Evolutionary conservation across 2,329 filamentous ascomycete species (phyloP), one percentile per base, ranked within the genome.

Genomic region (Trichoderma pleuroti): DNA sequence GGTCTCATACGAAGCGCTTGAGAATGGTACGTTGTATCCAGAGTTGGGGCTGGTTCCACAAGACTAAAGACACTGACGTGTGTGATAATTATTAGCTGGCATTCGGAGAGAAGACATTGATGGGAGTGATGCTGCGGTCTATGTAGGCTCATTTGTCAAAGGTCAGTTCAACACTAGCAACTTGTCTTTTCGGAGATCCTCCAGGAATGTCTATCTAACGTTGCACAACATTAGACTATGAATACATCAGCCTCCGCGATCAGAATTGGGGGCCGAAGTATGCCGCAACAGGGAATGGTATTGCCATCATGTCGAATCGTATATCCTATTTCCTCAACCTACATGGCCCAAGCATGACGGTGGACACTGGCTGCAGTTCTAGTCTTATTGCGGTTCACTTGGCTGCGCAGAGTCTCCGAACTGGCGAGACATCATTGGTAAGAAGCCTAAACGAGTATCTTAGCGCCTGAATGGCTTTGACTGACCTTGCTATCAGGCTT

Each of bases 291-390:
- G 86, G 86, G 9, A 85, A 84, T 21, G 84, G 84, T 5, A 83
- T 84, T 59, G 84, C 85, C 70, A 85, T 88, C 68, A 81, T 88
- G 77, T 82, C 86, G 4, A 89, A 88, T 74, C 82, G 86, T 0
- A 81, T 89, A 14, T 88, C 86, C 0, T 86, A 88, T 74, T 84
- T 81, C 71, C 87, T 86, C 76, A 83, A 89, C 73, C 78, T 89
- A 18, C 81, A 82, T 14, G 87, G 87, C 0, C 85, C 87, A 2
- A 87, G 85, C 73, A 82, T 88, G 76, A 88, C 86, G 0, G 77
- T 90, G 16, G 87, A 90, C 66, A 89, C 88, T 1, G 88, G 86
- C 24, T 90, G 88, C 76, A 88, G 86, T 28, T 84, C 84, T 12
- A 86, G 84, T 62, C 79, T 89, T 24, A 84, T 87, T 5, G 84